Evolutionary conservation across 2,329 filamentous ascomycete genomes (phyloP).

Genomic region (Fusarium sp.): DNA sequence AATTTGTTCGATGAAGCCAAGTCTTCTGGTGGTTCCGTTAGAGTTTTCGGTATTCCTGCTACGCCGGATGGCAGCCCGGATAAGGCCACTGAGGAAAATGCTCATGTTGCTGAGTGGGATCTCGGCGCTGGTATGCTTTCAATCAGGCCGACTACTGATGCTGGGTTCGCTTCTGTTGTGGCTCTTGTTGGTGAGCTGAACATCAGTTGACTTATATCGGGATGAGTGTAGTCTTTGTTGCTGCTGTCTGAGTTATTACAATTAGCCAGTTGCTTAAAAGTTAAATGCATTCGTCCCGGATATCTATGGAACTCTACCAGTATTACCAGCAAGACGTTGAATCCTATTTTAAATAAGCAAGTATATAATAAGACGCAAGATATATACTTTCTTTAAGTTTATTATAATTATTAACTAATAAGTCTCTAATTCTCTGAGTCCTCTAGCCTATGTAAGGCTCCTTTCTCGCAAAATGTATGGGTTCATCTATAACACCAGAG

Average conservation of each 20-base stretch:
- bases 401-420: too few relatives aligned
- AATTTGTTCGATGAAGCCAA: slow-evolving; percentile 26
- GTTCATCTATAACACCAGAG: background rate
- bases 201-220: slow-evolving; percentile 7
- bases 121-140: slow-evolving; percentile 6
- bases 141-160: slow-evolving; percentile 23
- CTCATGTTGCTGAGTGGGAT: slow-evolving; percentile 36
- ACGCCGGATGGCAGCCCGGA: slow-evolving; percentile 28
- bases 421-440: too few relatives aligned
- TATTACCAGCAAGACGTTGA: background rate
- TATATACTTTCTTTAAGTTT: background rate
- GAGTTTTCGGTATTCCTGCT: slow-evolving; percentile 33
- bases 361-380: background rate
- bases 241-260: background rate
- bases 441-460: background rate
- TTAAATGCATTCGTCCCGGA: background rate
- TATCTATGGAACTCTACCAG: background rate
- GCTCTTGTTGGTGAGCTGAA: slow-evolving; percentile 36
- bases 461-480: background rate
- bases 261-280: background rate
- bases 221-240: background rate
- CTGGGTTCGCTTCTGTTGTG: slow-evolving; percentile 35
- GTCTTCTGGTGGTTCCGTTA: slow-evolving; percentile 15
- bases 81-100: slow-evolving; percentile 30
- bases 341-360: background rate